Evolutionary conservation across 2,329 filamentous ascomycete species (phyloP).

Genomic region (Ophiocordyceps robertsii): DNA sequence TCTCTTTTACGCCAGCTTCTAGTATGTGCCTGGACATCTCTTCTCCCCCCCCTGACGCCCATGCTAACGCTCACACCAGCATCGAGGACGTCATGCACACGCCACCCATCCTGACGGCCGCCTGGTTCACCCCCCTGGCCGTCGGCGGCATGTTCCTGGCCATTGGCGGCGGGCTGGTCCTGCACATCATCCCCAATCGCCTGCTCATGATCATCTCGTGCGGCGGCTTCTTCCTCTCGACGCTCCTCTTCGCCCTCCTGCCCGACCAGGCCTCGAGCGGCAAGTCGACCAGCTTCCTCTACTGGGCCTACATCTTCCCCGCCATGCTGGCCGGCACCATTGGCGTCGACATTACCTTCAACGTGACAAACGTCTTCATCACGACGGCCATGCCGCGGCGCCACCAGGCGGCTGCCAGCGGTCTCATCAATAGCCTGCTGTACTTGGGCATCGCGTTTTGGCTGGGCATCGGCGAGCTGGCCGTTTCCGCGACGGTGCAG

Average conservation of each 20-base stretch:
- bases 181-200: conserved; percentile 52
- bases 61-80: conserved; percentile 18
- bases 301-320: conserved; percentile 66
- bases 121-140: conserved; percentile 56
- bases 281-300: conserved; percentile 20
- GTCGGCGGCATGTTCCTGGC: conserved; percentile 55
- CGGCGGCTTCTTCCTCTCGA: conserved; percentile 42
- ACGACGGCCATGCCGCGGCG: conserved; percentile 55
- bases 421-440: conserved; percentile 55
- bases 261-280: conserved; percentile 38
- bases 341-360: conserved; percentile 64
- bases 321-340: conserved; percentile 56
- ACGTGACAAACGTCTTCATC: conserved; percentile 64
- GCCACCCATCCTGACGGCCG: conserved; percentile 48
- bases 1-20: conserved; percentile 56
- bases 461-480: conserved; percentile 57
- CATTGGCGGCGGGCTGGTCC: conserved; percentile 47
- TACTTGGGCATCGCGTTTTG: conserved; percentile 62
- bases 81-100: conserved; percentile 46
- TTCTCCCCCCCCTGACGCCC: not conserved
- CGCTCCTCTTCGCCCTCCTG: conserved; percentile 50
- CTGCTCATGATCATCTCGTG: conserved; percentile 49
- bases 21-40: conserved; percentile 28
- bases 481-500: conserved; percentile 32
- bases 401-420: conserved; percentile 59